Base-by-base conservation (phyloP, 176 grass and related monocot genomes). In the Carex myosuroides region DNA sequence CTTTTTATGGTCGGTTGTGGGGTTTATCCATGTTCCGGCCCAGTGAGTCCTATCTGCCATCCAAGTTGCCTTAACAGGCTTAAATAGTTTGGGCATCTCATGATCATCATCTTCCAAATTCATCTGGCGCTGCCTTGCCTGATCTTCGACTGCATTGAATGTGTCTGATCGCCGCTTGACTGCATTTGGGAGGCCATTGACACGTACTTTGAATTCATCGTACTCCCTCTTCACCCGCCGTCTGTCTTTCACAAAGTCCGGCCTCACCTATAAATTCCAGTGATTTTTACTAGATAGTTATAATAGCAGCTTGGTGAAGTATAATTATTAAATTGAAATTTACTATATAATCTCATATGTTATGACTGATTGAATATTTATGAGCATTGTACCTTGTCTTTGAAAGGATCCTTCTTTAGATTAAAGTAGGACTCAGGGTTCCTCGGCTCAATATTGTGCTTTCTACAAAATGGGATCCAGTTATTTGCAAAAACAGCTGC, bases 381-480 rank as follows among this genome's bases (percentile, higher is more conserved):
- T 81, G n/a, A 42, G 18, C 37, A 60, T 24, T 55, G n/a, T 83
- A 83, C 80, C 80, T 83, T 48, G 6, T 91, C 90, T 87, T 93
- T 94, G 74, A 92, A 98, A 0, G 95, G 95, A 63, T 98, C 92
- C 0, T 26, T 77, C 89, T 94, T 98, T 89, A 98, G 90, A 58
- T 93, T 94, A 80, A 98, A 98, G 89, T 98, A 98, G 86, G 87
- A 87, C 56, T 98, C 95, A 0, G 92, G 92, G 0, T 92, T 92
- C 0, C 95, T 82, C 0, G 95, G 95, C 50, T 98, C 95, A 39
- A 98, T 90, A 24, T 82, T 87, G 82, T 98, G 95, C 88, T 94
- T 94, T n/a, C 95, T 56, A 86, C 95, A 98, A 87, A 98, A 98
- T 1, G 95, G 95, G 65, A 94, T 88, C 95, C 95, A 98, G 0